Conservation (phyloP, 768 basidiomycete species). For the Mycena haematopus region DNA sequence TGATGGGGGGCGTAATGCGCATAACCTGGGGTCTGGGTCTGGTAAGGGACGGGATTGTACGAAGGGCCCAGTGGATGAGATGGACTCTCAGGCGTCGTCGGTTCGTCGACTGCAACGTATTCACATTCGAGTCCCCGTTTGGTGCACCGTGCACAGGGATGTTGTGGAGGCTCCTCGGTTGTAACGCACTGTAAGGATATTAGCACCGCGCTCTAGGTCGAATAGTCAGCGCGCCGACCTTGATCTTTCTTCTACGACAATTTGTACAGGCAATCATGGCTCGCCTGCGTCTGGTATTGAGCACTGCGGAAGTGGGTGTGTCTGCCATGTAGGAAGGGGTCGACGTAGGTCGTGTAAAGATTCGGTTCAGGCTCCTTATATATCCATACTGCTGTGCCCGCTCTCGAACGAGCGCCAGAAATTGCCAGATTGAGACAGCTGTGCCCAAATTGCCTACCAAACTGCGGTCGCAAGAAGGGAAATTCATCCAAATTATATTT, state of each 20-base stretch:
- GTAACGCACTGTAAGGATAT: slow-evolving; percentile 37
- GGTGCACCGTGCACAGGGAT: slow-evolving; percentile 49
- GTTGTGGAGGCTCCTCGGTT: slow-evolving; percentile 33
- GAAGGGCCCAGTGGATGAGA: neutral
- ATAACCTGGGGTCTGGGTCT: too few relatives aligned
- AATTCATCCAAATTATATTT: slow-evolving; percentile 19
- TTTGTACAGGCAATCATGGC: slow-evolving; percentile 59
- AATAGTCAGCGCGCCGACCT: slow-evolving; percentile 41
- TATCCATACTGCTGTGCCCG: slow-evolving; percentile 29
- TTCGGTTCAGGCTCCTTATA: slow-evolving; percentile 20
- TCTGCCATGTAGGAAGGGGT: slow-evolving; percentile 16
- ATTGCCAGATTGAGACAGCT: slow-evolving; percentile 26
- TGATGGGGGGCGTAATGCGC: neutral
- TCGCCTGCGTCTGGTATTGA: slow-evolving; percentile 39
- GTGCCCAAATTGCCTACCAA: slow-evolving; percentile 28
- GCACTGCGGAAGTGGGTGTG: slow-evolving; percentile 15
- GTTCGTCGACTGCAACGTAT: slow-evolving; percentile 49
- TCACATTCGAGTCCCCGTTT: slow-evolving; percentile 45
- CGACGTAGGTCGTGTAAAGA: slow-evolving; percentile 1
- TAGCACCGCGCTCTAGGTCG: slow-evolving; percentile 7
- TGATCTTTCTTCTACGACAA: slow-evolving; percentile 63
- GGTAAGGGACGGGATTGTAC: too few relatives aligned
- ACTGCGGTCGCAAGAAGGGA: slow-evolving; percentile 22
- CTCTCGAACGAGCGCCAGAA: slow-evolving; percentile 23
- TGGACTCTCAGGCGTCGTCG: slow-evolving; percentile 17